Evolutionary conservation across 306 rosid genomes (phyloP), one percentile per base, ranked within the genome.

Genomic region (Vigna trinervia): DNA sequence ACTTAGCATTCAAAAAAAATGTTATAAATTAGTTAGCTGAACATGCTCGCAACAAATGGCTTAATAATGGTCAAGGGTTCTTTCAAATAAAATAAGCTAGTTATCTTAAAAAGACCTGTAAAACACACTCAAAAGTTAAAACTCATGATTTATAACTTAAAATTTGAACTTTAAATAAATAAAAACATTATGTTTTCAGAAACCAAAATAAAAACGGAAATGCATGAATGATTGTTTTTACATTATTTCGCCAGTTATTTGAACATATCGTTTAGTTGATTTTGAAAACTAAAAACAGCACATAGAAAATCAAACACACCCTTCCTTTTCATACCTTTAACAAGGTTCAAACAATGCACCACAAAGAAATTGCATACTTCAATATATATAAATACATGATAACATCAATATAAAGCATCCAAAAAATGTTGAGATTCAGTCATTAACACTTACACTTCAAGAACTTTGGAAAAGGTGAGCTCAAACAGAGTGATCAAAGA

Each of bases 391-490:
- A 17, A 17, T 17, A 26, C 60, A 51, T 32, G 19, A 66, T 39
- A 39, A 36, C 34, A 61, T 36, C 46, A 67, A 19, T 5, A 9
- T 69, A 13, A 57, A 28, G 28, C 17, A 30, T 12, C 41, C 28
- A 62, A 74, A 74, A 8, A 78, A 15, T 23, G 19, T 1, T 32
- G n/a, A 56, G 20, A 12, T 68, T 57, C 5, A 47, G 0, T 5
- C 0, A 5, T 66, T 14, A 52, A 75, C 90, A 75, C 90, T 83
- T 73, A 95, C 99, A 82, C 28, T 81, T 95, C 97, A 19, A 95
- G 88, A 71, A 89, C 80, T 87, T 88, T 92, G 81, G 97, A 88
- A 74, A 95, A 92, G 13, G 99, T 95, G 79, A 95, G 96, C 88
- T 95, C 99, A 0, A 95, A 90, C 78, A 95, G 90, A 45, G 97